These are phyloP conservation scores for Exophiala sp. DNA, from an alignment of 2,329 filamentous ascomycete species.

Conservation along the genomic window DNA sequence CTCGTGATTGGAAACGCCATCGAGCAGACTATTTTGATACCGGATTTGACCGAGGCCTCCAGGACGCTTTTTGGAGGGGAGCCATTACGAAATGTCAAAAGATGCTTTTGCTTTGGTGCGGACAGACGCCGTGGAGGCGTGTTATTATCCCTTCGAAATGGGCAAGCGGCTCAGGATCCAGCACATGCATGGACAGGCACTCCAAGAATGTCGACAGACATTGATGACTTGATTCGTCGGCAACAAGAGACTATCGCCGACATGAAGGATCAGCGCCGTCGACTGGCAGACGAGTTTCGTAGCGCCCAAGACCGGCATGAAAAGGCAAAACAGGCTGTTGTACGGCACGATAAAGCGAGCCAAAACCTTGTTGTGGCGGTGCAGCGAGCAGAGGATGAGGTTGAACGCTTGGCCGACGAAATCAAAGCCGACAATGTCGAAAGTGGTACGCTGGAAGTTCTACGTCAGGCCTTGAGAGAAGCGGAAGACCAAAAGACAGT, in stretches of 20 bases:
- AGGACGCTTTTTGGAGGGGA: conserved; percentile 57
- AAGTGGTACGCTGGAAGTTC: conserved; percentile 61
- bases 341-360: conserved; percentile 47
- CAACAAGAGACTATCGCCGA: conserved; percentile 50
- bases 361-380: conserved; percentile 53
- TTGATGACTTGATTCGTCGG: conserved; percentile 61
- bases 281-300: conserved; percentile 50
- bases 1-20: conserved; percentile 79
- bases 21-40: conserved; percentile 79
- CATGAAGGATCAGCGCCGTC: conserved; percentile 53
- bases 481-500: conserved; percentile 48
- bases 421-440: conserved; percentile 57
- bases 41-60: conserved; percentile 63
- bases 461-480: conserved; percentile 58
- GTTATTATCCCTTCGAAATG: conserved; percentile 52
- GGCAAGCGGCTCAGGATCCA: conserved; percentile 50
- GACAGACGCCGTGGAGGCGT: conserved; percentile 62
- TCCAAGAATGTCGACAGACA: conserved; percentile 77
- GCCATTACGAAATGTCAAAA: conserved; percentile 61
- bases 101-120: conserved; percentile 62
- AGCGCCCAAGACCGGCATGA: conserved; percentile 49
- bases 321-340: conserved; percentile 49
- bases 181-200: conserved; percentile 52
- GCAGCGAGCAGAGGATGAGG: conserved; percentile 59
- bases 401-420: conserved; percentile 65